Evolutionary conservation across 2,329 filamentous ascomycete genomes (phyloP).

Genomic region (Arthrobotrys megalospora): DNA sequence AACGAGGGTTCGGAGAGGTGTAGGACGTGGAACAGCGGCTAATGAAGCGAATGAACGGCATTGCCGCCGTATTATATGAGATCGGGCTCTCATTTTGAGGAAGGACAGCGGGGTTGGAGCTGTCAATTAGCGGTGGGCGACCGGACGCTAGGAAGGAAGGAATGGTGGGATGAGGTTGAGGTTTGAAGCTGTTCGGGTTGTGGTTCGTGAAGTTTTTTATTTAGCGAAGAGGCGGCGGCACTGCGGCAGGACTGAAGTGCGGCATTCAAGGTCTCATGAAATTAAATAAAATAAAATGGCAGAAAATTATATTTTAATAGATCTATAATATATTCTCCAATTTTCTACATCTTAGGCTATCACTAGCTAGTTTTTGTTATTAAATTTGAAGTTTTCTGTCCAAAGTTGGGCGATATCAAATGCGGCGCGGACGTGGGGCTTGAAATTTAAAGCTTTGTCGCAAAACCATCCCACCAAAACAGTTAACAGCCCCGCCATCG

Average conservation of each 20-base stretch:
- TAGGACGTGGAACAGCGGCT: constrained; percentile 38
- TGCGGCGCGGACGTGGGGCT: constrained; percentile 30
- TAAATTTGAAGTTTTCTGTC: not conserved
- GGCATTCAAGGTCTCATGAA: not conserved
- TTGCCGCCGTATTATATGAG: constrained; percentile 53
- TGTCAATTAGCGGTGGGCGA: constrained; percentile 11
- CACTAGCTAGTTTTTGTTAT: not conserved
- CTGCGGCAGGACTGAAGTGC: not conserved
- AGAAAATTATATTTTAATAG: not conserved
- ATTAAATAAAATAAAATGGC: too few species aligned
- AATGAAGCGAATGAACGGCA: constrained; percentile 57
- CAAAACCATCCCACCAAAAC: constrained; percentile 40
- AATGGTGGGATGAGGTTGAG: not conserved
- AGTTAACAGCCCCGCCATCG: constrained; percentile 31
- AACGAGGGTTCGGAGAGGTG: constrained; percentile 48
- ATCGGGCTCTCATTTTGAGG: constrained; percentile 53
- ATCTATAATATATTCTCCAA: too few species aligned
- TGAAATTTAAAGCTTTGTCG: constrained; percentile 9
- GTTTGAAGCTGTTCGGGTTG: constrained; percentile 13
- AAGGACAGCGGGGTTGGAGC: constrained; percentile 24
- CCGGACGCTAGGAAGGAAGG: not conserved
- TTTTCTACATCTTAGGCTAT: too few species aligned
- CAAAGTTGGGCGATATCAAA: not conserved
- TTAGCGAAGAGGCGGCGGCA: not conserved
- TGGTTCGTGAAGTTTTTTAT: constrained; percentile 36